These are phyloP conservation scores for Tylopilus subfusipes DNA, from an alignment of 768 basidiomycete species.

Conservation along the genomic window DNA sequence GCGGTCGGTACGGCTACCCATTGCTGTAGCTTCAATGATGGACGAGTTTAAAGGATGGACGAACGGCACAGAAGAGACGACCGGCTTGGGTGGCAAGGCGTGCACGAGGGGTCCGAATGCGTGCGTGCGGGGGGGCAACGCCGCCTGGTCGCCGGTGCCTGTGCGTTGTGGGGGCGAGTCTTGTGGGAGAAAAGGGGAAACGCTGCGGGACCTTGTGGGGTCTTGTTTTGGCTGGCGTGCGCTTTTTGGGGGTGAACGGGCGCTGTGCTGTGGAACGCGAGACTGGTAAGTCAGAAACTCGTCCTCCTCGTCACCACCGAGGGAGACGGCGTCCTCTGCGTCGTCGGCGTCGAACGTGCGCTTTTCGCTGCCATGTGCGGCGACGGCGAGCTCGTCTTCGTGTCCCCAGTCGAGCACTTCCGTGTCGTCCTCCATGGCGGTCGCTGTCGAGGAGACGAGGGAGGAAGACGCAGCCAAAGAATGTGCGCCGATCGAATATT, in stretches of 20 bases:
- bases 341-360: slow-evolving; percentile 35
- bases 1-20: slow-evolving; percentile 46
- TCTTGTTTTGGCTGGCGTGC: slow-evolving; percentile 17
- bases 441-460: slow-evolving; percentile 17
- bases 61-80: slow-evolving; percentile 47
- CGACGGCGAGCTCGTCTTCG: slow-evolving; percentile 43
- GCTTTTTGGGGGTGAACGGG: slow-evolving; percentile 19
- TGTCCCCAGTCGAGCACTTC: slow-evolving; percentile 72
- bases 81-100: slow-evolving; percentile 66
- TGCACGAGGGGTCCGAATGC: slow-evolving; percentile 50
- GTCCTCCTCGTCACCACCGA: slow-evolving; percentile 71
- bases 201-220: background rate
- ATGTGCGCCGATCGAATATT: slow-evolving; percentile 17
- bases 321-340: slow-evolving; percentile 62
- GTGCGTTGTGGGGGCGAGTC: slow-evolving; percentile 12
- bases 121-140: slow-evolving; percentile 21
- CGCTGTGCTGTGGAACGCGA: slow-evolving; percentile 28
- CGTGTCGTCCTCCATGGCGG: slow-evolving; percentile 59
- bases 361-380: slow-evolving; percentile 41
- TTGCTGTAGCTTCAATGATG: slow-evolving; percentile 59
- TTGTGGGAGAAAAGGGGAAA: slow-evolving; percentile 5
- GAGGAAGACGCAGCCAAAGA: background rate
- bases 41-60: slow-evolving; percentile 54
- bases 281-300: slow-evolving; percentile 48
- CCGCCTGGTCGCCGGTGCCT: slow-evolving; percentile 19